A percentile compares a stretch with the other conserved stretches of the same genome.
phyloP scores from a whole-genome alignment of 1,284 basidiomycete genomes.

The Vanrija humicola region DNA sequence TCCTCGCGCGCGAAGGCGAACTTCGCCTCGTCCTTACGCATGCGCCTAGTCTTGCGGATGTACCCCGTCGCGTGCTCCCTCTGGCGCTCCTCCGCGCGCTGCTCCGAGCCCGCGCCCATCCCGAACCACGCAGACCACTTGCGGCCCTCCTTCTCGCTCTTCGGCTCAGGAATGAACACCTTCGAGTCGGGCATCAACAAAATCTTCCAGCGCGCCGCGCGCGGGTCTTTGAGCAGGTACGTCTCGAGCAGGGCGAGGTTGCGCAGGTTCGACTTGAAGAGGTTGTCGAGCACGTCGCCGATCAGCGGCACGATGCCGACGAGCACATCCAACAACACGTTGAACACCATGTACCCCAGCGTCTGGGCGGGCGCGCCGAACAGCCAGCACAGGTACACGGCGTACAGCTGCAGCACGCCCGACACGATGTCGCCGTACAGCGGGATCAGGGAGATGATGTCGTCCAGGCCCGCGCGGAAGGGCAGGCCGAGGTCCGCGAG shows the following conservation, averaged over 20 bases:
- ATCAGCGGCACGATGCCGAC: constrained; percentile 20
- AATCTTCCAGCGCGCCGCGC: constrained; percentile 38
- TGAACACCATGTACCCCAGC: constrained; percentile 44
- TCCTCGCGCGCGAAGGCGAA: background rate
- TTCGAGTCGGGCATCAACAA: constrained; percentile 45
- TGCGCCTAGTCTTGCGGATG: constrained; percentile 39
- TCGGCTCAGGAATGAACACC: constrained; percentile 39
- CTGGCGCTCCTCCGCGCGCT: constrained; percentile 16
- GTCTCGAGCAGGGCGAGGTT: constrained; percentile 44
- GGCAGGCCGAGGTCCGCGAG: constrained; percentile 47
- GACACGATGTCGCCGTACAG: constrained; percentile 47
- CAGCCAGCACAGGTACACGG: constrained; percentile 44
- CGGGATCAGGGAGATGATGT: constrained; percentile 48
- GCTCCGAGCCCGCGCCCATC: constrained; percentile 4
- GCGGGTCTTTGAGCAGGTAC: constrained; percentile 34
- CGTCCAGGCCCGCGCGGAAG: constrained; percentile 48
- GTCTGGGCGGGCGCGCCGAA: constrained; percentile 39
- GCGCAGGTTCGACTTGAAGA: constrained; percentile 49
- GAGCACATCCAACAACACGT: constrained; percentile 41
- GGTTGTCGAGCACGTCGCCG: constrained; percentile 49
- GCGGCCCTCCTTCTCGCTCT: constrained; percentile 6
- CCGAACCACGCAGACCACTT: constrained; percentile 16
- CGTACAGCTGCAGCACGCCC: constrained; percentile 46
- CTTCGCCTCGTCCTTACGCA: constrained; percentile 39
- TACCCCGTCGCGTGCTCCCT: constrained; percentile 31